These are phyloP conservation scores for Metarhizium anisopliae DNA, from an alignment of 2,329 filamentous ascomycete genomes.

Conservation along the genomic window DNA sequence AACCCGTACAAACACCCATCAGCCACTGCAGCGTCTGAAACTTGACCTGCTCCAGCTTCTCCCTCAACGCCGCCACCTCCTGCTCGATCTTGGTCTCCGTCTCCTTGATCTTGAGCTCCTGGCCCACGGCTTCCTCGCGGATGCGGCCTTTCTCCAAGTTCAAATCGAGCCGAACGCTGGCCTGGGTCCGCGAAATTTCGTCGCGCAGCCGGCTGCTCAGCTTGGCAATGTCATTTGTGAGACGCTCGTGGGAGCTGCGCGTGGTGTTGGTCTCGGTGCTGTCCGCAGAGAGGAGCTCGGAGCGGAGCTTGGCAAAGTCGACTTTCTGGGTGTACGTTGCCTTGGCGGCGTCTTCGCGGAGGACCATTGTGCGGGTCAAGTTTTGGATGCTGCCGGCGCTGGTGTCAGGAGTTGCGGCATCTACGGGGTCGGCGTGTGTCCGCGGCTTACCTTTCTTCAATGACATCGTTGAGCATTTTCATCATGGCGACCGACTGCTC, in stretches of 20 bases:
- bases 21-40: constrained; percentile 97
- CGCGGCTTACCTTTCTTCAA: constrained; percentile 70
- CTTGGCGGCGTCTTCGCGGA: constrained; percentile 84
- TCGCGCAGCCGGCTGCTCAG: constrained; percentile 81
- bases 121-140: constrained; percentile 87
- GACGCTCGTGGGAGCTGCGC: constrained; percentile 78
- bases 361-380: constrained; percentile 93
- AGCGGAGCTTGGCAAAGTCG: constrained; percentile 94
- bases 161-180: constrained; percentile 81
- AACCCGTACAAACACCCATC: constrained; percentile 72
- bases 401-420: neutral
- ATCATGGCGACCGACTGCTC: constrained; percentile 97
- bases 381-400: constrained; percentile 73
- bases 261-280: constrained; percentile 86
- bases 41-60: constrained; percentile 94
- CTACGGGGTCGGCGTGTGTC: neutral
- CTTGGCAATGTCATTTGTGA: constrained; percentile 93
- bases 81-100: constrained; percentile 98
- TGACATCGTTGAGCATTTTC: constrained; percentile 92
- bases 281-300: constrained; percentile 85
- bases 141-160: constrained; percentile 97
- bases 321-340: constrained; percentile 82
- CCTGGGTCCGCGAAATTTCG: constrained; percentile 90
- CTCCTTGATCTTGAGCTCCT: constrained; percentile 98
- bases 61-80: constrained; percentile 81